Evolutionary conservation across 2,329 filamentous ascomycete species (phyloP).

Genomic region (Phialophora expanda): DNA sequence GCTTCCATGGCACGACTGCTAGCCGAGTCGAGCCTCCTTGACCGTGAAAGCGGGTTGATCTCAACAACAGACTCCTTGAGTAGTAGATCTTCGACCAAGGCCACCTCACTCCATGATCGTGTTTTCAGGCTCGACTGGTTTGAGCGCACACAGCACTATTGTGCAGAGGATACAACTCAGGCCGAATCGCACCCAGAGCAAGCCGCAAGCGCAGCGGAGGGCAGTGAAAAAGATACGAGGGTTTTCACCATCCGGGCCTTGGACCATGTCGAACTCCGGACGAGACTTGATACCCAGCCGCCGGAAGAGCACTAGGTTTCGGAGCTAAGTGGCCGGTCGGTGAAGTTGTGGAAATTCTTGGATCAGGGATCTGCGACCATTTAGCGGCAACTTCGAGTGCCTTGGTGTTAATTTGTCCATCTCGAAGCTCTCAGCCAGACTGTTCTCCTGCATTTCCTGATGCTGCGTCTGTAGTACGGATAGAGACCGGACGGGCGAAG

Average conservation of each 20-base stretch:
- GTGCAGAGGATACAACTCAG: not conserved
- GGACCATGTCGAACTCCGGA: not conserved
- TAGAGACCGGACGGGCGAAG: too few relatives aligned
- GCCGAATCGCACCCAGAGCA: not conserved
- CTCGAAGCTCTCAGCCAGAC: too few relatives aligned
- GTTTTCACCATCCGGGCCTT: constrained; percentile 2
- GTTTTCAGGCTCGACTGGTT: not conserved
- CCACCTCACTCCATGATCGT: not conserved
- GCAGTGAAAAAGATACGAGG: not conserved
- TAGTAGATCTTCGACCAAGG: not conserved
- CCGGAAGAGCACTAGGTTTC: not conserved
- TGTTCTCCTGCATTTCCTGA: too few relatives aligned
- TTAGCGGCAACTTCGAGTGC: too few relatives aligned
- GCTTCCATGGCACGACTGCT: constrained; percentile 3
- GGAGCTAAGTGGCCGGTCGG: too few relatives aligned
- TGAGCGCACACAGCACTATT: not conserved
- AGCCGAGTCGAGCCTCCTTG: not conserved
- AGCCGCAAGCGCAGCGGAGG: not conserved
- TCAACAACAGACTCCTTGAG: not conserved
- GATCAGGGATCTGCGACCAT: too few relatives aligned
- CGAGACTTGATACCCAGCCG: not conserved
- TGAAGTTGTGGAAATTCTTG: too few relatives aligned
- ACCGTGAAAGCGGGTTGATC: too few relatives aligned
- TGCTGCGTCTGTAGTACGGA: too few relatives aligned
- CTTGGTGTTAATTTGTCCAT: too few relatives aligned